These are phyloP conservation scores for Cercospora sojina DNA, from an alignment of 2,329 filamentous ascomycete species.

Conservation along the genomic window DNA sequence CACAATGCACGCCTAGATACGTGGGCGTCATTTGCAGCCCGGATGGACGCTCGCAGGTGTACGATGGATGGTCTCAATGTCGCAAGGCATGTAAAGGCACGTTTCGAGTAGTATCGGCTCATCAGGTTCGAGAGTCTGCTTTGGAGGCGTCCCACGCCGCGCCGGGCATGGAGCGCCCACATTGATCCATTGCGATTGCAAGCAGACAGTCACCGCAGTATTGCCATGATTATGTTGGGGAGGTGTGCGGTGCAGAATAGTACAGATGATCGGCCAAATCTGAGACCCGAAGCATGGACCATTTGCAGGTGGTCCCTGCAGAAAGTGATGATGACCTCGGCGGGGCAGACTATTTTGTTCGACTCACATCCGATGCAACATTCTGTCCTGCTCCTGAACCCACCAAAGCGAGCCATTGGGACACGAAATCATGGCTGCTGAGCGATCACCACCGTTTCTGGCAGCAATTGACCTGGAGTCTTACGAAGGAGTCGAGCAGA, in stretches of 20 bases:
- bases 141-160: neutral
- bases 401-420: slow-evolving; percentile 8
- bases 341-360: slow-evolving; percentile 6
- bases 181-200: neutral
- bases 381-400: neutral
- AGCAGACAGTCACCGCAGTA: neutral
- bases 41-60: neutral
- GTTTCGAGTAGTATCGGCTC: neutral
- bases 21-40: neutral
- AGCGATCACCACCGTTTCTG: slow-evolving; percentile 44
- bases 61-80: neutral
- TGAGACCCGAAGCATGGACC: neutral
- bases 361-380: slow-evolving; percentile 4
- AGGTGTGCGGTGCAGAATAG: neutral
- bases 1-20: neutral
- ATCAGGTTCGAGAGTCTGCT: neutral
- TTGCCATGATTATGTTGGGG: neutral
- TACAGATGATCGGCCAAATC: neutral
- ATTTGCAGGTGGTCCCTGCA: neutral
- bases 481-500: slow-evolving; percentile 47
- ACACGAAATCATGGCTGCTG: slow-evolving; percentile 21
- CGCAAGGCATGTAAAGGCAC: neutral
- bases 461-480: slow-evolving; percentile 50
- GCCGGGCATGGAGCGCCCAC: neutral
- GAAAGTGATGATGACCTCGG: slow-evolving; percentile 16